These are phyloP conservation scores for Naganishia sp. DNA, from an alignment of 1,284 basidiomycete genomes.

Conservation along the genomic window DNA sequence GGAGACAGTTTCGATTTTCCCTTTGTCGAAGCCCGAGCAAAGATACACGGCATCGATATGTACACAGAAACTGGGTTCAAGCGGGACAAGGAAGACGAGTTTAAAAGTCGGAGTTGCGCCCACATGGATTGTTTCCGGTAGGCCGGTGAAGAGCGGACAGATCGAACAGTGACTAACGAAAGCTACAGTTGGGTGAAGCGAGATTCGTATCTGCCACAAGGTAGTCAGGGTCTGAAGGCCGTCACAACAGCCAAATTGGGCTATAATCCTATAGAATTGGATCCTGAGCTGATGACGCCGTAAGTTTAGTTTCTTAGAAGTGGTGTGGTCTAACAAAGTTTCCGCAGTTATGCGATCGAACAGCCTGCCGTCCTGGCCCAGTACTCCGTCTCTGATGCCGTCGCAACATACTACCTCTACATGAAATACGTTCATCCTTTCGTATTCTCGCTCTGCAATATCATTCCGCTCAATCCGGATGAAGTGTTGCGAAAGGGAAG, in stretches of 20 bases:
- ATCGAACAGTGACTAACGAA: not conserved
- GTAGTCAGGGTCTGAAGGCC: slow-evolving; percentile 96
- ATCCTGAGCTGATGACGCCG: slow-evolving; percentile 99
- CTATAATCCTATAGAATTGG: slow-evolving; percentile 95
- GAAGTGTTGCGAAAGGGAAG: slow-evolving; percentile 95
- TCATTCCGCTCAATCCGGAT: slow-evolving; percentile 95
- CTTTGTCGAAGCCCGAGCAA: slow-evolving; percentile 86
- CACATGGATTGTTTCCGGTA: slow-evolving; percentile 98
- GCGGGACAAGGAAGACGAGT: slow-evolving; percentile 91
- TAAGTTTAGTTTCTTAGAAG: slow-evolving; percentile 54
- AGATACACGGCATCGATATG: slow-evolving; percentile 92
- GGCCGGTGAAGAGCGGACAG: slow-evolving; percentile 22
- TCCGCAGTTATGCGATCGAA: slow-evolving; percentile 83
- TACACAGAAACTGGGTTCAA: slow-evolving; percentile 91
- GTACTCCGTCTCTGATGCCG: slow-evolving; percentile 99
- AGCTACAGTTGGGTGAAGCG: slow-evolving; percentile 84
- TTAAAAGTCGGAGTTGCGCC: slow-evolving; percentile 87
- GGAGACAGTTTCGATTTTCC: slow-evolving; percentile 99
- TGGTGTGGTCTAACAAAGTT: slow-evolving; percentile 10
- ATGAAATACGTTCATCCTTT: slow-evolving; percentile 99
- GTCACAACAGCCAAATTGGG: slow-evolving; percentile 96
- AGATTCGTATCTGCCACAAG: slow-evolving; percentile 98
- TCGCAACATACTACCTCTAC: slow-evolving; percentile 98
- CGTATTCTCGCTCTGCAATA: slow-evolving; percentile 99
- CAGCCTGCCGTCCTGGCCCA: slow-evolving; percentile 93